Base-by-base conservation (phyloP, 805 yeast species). In the Yamadazyma tumulicola region DNA sequence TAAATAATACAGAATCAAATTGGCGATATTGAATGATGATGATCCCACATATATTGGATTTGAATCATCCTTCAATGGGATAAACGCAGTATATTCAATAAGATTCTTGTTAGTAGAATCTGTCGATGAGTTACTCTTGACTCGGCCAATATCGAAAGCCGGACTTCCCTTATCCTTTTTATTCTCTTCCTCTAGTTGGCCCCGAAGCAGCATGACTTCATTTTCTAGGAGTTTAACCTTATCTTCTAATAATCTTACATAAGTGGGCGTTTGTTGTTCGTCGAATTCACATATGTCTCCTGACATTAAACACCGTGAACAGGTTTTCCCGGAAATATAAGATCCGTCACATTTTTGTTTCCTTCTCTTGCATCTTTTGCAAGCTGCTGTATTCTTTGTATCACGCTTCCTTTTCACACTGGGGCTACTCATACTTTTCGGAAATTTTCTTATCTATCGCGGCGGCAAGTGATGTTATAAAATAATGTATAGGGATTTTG, bases 261-360 rank as follows among this genome's bases (percentile, higher is more conserved):
- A 29, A 8, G 18, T 23, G 12, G 31, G 31, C 22, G 23, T 29
- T 6, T 5, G 5, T 18, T 17, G 18, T 29, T 29, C 22, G 12
- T 11, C 19, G 12, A 19, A 29, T n/a, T n/a, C 7, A n/a, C 31
- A 29, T n/a, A 14, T 11, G 14, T 29, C 19, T n/a, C 19, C 13
- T 5, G 11, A 4, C 19, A 6, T 10, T 13, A n/a, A 19, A n/a
- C 31, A 29, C 10, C 15, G 6, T 13, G 31, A 29, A 18, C 31
- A 29, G 12, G 22, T 7, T n/a, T 8, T 18, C 19, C 15, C 31
- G 11, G 31, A n/a, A 8, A 29, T 14, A n/a, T 29, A 29, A 10
- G 20, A n/a, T 3, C 43, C 43, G 22, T 42, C 35, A 38, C 46
- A 42, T 25, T 36, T 38, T n/a, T 41, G 12, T 29, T 42, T 42